Conservation (phyloP, 177 flowering plant species). For the Vitis hybrid region DNA sequence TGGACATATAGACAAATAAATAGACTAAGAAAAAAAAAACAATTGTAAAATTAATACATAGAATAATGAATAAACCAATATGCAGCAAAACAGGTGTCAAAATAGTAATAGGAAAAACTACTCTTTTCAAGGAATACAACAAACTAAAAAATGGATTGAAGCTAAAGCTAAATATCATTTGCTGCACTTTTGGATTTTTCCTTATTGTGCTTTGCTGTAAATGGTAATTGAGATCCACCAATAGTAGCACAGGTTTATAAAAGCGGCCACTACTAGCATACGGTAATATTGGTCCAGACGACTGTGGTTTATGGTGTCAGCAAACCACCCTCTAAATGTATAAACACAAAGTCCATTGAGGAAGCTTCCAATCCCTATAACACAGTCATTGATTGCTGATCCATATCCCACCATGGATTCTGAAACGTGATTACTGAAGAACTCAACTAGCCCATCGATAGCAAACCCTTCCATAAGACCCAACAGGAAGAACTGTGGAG, state of each 20-base stretch:
- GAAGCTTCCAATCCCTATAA: slow-evolving; percentile 3
- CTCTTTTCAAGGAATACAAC: too few species aligned
- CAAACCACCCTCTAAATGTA: slow-evolving; percentile 3
- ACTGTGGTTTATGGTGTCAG: neutral
- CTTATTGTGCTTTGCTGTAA: too few species aligned
- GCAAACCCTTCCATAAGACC: slow-evolving; percentile 11
- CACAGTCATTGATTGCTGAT: neutral
- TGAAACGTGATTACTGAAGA: neutral
- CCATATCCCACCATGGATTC: neutral
- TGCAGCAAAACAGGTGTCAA: too few species aligned
- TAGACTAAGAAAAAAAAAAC: too few species aligned
- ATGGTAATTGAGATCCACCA: neutral
- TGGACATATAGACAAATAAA: too few species aligned
- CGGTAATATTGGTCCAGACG: slow-evolving; percentile 2
- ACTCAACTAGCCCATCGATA: neutral
- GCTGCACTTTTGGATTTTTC: too few species aligned
- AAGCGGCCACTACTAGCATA: neutral
- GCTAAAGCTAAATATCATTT: too few species aligned
- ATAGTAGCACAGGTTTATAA: neutral
- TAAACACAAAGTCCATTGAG: neutral
- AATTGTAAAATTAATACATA: too few species aligned
- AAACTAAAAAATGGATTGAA: too few species aligned
- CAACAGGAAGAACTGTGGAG: slow-evolving; percentile 2
- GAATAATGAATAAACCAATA: too few species aligned
- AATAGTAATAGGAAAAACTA: too few species aligned